A percentile compares a stretch with the other conserved stretches of the same genome.
These are phyloP conservation scores for Anastatica hierochuntica DNA, from an alignment of 345 rosid species.

Conservation along the genomic window DNA sequence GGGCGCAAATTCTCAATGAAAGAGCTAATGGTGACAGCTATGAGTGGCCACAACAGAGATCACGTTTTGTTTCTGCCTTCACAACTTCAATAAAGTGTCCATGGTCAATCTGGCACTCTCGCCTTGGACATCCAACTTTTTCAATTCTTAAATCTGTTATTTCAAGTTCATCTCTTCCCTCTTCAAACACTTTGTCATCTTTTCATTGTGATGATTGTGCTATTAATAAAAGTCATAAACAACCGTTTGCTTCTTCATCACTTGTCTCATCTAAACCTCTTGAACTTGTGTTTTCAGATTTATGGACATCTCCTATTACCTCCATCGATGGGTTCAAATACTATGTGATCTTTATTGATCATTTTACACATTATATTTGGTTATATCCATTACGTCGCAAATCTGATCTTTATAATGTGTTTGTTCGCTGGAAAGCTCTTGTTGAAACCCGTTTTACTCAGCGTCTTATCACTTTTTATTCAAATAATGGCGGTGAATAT, in stretches of 20 bases:
- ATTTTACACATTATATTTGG: background rate
- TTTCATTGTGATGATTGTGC: no score
- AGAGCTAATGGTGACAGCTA: background rate
- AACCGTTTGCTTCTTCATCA: no score
- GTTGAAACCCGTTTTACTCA: background rate
- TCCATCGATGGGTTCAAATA: no score
- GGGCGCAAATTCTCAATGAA: background rate
- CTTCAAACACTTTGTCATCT: no score
- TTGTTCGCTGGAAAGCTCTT: background rate
- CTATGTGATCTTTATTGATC: no score
- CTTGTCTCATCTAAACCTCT: no score
- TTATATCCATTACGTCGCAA: background rate
- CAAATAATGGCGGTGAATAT: background rate
- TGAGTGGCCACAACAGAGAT: background rate
- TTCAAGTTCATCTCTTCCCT: no score
- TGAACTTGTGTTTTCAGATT: no score
- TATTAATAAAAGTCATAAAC: no score
- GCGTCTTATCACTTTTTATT: background rate
- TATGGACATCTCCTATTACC: background rate
- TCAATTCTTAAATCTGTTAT: background rate
- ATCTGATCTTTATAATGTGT: background rate
- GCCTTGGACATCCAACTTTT: background rate
- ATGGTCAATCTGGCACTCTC: no score
- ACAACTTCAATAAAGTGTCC: background rate
- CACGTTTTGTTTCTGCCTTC: background rate